These are phyloP conservation scores for Hypsizygus ulmarius DNA, from an alignment of 1,284 basidiomycete species.

Conservation along the genomic window DNA sequence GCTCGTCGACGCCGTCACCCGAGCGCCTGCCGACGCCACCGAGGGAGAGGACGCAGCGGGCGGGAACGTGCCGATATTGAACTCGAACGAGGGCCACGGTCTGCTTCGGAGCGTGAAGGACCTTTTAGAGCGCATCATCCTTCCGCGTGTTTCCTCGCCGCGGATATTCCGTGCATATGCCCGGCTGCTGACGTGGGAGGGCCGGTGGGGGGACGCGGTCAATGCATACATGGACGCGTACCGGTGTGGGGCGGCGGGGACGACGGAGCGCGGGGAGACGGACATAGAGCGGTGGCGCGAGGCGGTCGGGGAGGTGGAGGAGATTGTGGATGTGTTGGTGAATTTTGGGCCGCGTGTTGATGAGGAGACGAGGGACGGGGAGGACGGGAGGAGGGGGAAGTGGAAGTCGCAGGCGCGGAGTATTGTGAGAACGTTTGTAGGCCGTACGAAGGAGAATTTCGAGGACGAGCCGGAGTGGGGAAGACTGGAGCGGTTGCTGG, in stretches of 20 bases:
- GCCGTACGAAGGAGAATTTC: constrained; percentile 70
- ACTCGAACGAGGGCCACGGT: constrained; percentile 69
- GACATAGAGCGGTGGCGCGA: constrained; percentile 67
- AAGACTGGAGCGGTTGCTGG: constrained; percentile 57
- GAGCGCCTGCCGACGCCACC: constrained; percentile 40
- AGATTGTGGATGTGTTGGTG: constrained; percentile 78
- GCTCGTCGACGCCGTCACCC: constrained; percentile 81
- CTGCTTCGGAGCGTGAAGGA: constrained; percentile 59
- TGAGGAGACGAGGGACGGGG: constrained; percentile 31
- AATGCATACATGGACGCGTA: constrained; percentile 85
- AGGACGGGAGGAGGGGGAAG: constrained; percentile 28
- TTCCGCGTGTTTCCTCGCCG: constrained; percentile 70
- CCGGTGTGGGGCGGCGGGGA: constrained; percentile 68
- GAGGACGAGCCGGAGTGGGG: constrained; percentile 87
- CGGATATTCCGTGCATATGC: constrained; percentile 82
- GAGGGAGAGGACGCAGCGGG: constrained; percentile 17
- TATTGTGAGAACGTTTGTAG: constrained; percentile 86
- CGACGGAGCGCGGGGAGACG: constrained; percentile 63
- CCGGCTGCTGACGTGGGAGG: constrained; percentile 73
- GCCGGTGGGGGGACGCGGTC: constrained; percentile 71
- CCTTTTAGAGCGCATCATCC: constrained; percentile 75
- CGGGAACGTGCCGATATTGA: constrained; percentile 27
- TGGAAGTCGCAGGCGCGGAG: constrained; percentile 89
- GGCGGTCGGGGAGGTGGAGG: constrained; percentile 76
- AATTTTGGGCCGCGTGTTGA: constrained; percentile 77